Evolutionary conservation across 2,329 filamentous ascomycete species (phyloP), one percentile per base, ranked within the genome.

Genomic region (Xylaria sp.): DNA sequence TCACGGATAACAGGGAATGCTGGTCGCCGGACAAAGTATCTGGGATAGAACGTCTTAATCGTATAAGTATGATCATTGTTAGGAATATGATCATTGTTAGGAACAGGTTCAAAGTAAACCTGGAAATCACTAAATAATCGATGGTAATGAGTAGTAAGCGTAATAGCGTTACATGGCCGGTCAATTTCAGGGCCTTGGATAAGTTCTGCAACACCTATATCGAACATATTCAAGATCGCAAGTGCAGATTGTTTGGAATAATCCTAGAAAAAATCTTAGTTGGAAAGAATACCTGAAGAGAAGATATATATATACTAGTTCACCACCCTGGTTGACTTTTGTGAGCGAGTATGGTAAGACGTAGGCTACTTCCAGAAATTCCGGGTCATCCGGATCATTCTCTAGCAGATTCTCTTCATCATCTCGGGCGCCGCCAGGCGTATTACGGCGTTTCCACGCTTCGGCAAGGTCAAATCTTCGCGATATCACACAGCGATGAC

Each of bases 141-240:
- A 72, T 81, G 79, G 42, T 76, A 50, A 8, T 60, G 29, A 25
- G 40, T 58, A 21, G 74, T 76, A 37, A 82, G 72, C 5, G 78
- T 80, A 5, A 82, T 72, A 23, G 81, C 81, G 70, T 84, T 84
- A 40, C 72, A 72, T 42, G 80, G 79, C 55, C 78, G 75, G 70
- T 84, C 80, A 66, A 84, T 82, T 13, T 82, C 76, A 35, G 68
- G 59, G 60, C 81, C 81, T 62, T 81, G 75, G 54, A 83, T 82
- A 0, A 82, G 58, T 71, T 78, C 71, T 3, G 73, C 73, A 35
- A 79, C 74, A 42, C 76, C 78, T 47, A 66, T 68, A 68, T 83
- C 80, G 65, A 84, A 82, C 80, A 84, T 83, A 42, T 82, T 80
- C 1, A 83, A 76, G 53, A 83, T 79, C 27, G 75, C 71, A 23